These are phyloP conservation scores for Metschnikowia arizonensis DNA, from an alignment of 805 yeast genomes.

Conservation along the genomic window DNA sequence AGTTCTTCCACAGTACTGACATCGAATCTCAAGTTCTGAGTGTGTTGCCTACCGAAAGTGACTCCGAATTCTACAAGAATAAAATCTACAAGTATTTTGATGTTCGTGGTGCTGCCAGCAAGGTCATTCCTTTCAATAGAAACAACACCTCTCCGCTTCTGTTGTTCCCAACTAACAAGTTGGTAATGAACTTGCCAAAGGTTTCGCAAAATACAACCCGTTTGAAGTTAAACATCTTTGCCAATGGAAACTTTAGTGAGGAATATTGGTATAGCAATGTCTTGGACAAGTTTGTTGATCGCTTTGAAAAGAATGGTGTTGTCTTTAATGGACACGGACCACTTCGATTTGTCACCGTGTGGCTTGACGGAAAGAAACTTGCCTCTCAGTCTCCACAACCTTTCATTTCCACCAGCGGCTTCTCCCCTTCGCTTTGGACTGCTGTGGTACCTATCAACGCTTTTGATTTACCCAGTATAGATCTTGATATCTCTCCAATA, in stretches of 20 bases:
- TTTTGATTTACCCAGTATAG: slow-evolving; percentile 67
- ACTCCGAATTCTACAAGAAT: background rate
- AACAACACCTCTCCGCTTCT: slow-evolving; percentile 38
- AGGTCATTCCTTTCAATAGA: slow-evolving; percentile 33
- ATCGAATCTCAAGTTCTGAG: slow-evolving; percentile 8
- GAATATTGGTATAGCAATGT: slow-evolving; percentile 79
- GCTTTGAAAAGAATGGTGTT: slow-evolving; percentile 29
- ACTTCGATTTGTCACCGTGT: slow-evolving; percentile 60
- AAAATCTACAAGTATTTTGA: slow-evolving; percentile 24
- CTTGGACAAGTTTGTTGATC: slow-evolving; percentile 43
- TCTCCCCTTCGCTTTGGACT: slow-evolving; percentile 75
- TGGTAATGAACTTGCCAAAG: slow-evolving; percentile 40
- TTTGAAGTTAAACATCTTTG: slow-evolving; percentile 53
- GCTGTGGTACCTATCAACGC: slow-evolving; percentile 74
- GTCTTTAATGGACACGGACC: slow-evolving; percentile 64
- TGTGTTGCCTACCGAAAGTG: background rate
- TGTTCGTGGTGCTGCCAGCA: slow-evolving; percentile 34
- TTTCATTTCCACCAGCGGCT: slow-evolving; percentile 75
- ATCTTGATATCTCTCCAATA: slow-evolving; percentile 65
- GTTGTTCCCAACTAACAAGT: slow-evolving; percentile 41
- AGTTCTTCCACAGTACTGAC: slow-evolving; percentile 14
- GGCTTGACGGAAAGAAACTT: slow-evolving; percentile 53
- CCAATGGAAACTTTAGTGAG: slow-evolving; percentile 74
- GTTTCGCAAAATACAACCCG: slow-evolving; percentile 56
- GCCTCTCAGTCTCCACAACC: slow-evolving; percentile 68